Base-by-base conservation (phyloP, 2,329 filamentous ascomycete genomes). In the Talaromyces atroroseus region DNA sequence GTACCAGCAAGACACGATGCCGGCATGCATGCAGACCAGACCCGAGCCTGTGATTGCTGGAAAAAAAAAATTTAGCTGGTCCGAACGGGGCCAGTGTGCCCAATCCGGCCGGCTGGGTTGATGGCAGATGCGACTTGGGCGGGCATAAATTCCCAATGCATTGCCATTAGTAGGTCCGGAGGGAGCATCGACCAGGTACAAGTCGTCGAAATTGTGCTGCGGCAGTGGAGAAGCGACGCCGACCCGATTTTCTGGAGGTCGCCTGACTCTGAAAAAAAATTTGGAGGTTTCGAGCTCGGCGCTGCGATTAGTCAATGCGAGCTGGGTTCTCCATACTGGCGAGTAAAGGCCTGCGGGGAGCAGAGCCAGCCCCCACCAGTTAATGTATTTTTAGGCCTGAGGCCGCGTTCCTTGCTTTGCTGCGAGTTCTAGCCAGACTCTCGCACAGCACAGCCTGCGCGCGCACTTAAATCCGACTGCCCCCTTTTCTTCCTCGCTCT, bases 251-350 rank as follows among this genome's bases (percentile, higher is more conserved):
- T 54, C 48, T 23, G 38, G 21, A 47, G 66, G 66, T 68, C 66
- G 64, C 64, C 65, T 67, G 66, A 68, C 67, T 65, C 67, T 52
- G 61, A 67, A 66, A 68, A 67, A 67, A 63, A 59, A 56, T 16
- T 21, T 11, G n/a, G 40, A 51, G 6, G 21, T 29, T 16, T 24
- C 44, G 12, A 21, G 18, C 21, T 23, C 40, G 38, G 49, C 32
- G 36, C 34, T 23, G 18, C 18, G 18, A 44, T 44, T 44, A 44
- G 40, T 23, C 40, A 23, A 44, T 20, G 20, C 18, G 20, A 23
- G 18, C 40, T 21, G 40, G 20, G 40, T 40, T 44, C 40, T 44
- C 40, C 40, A 44, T 44, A 18, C n/a, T 18, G 40, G 18, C 40
- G 18, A 44, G 40, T 5, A 5, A 12, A 44, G n/a, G 40, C 18